Evolutionary conservation across 2,329 filamentous ascomycete species (phyloP).

Genomic region (Sporothrix globosa): DNA sequence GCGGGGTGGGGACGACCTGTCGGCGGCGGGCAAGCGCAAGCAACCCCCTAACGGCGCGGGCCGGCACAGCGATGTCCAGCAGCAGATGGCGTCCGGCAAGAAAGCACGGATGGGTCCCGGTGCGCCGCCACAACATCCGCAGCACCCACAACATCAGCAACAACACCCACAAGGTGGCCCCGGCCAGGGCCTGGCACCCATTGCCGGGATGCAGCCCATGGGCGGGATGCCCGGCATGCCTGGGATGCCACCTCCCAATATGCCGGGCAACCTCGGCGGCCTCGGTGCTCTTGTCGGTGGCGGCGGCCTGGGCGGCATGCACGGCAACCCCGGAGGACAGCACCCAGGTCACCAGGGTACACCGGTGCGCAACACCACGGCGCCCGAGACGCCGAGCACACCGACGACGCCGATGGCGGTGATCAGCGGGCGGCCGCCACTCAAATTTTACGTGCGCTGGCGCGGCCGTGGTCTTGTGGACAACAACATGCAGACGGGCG

Average conservation of each 20-base stretch:
- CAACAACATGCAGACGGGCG: conserved; percentile 36
- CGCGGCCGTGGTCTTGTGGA: conserved; percentile 39
- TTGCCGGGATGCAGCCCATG: conserved; percentile 29
- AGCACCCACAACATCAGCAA: conserved; percentile 17
- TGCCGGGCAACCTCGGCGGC: conserved; percentile 31
- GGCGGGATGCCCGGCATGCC: conserved; percentile 32
- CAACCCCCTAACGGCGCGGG: conserved; percentile 34
- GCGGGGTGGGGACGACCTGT: conserved; percentile 28
- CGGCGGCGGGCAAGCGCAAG: conserved; percentile 37
- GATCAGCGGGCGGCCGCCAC: conserved; percentile 33
- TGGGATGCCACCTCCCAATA: conserved; percentile 23
- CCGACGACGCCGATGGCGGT: conserved; percentile 4
- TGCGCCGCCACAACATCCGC: conserved; percentile 8
- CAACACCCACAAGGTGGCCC: conserved; percentile 9
- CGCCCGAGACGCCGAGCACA: background rate
- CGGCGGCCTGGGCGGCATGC: conserved; percentile 6
- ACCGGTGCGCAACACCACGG: background rate
- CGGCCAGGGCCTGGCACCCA: conserved; percentile 12
- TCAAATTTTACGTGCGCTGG: conserved; percentile 39
- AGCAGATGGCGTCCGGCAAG: conserved; percentile 28
- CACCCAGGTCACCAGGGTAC: conserved; percentile 1
- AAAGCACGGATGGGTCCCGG: conserved; percentile 18
- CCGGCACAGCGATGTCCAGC: conserved; percentile 27
- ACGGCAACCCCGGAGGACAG: conserved; percentile 9
- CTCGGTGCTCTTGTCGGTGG: conserved; percentile 33